Conservation (phyloP, 2,329 filamentous ascomycete species). For the Cadophora sp. region DNA sequence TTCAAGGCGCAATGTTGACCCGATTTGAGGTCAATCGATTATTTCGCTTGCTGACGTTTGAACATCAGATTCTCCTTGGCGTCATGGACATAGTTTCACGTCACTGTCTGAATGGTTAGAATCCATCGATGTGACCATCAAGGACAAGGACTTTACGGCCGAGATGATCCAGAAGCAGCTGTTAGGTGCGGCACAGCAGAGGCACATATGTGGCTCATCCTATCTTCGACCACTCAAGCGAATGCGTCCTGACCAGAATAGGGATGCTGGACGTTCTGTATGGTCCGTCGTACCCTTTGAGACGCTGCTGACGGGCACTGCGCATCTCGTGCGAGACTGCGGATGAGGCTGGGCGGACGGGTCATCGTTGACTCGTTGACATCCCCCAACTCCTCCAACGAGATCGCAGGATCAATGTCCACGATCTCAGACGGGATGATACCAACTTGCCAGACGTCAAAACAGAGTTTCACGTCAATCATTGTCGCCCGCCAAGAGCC, state of each 20-base stretch:
- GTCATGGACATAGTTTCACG: not conserved
- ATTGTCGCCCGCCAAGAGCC: not conserved
- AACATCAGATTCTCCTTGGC: not conserved
- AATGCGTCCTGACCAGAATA: conserved; percentile 6
- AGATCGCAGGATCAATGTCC: not conserved
- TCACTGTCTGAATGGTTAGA: not conserved
- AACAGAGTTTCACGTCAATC: conserved; percentile 13
- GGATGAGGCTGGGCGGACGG: conserved; percentile 3
- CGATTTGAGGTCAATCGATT: not conserved
- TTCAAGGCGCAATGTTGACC: not conserved
- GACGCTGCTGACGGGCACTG: not conserved
- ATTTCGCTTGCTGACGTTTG: not conserved
- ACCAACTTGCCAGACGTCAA: not conserved
- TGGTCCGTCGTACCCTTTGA: not conserved
- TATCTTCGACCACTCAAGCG: not conserved
- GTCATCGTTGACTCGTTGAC: conserved; percentile 7
- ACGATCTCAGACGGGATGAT: not conserved
- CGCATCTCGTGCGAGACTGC: conserved; percentile 2
- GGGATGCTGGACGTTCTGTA: not conserved
- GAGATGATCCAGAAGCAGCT: not conserved
- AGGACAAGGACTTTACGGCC: not conserved
- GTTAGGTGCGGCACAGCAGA: not conserved
- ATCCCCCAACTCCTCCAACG: not conserved
- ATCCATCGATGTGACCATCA: not conserved
- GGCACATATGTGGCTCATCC: not conserved